Conservation (phyloP, 1,139 yeast genomes). For the Candida gigantensis region DNA sequence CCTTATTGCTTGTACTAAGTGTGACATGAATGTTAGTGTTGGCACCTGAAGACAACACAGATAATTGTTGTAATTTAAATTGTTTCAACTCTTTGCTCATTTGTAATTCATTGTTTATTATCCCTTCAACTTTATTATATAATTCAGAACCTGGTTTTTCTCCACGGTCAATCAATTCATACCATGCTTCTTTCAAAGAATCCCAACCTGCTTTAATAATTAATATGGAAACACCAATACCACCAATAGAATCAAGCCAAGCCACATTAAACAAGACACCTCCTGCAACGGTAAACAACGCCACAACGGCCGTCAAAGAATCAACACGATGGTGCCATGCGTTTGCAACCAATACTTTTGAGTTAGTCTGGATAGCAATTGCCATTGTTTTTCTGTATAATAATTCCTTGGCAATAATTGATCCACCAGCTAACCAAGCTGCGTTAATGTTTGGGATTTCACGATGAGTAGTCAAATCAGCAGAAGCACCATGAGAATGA, state of each 20-base stretch:
- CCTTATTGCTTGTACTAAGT: constrained; percentile 20
- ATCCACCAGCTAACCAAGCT: constrained; percentile 93
- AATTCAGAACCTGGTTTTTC: constrained; percentile 32
- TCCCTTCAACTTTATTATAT: constrained; percentile 27
- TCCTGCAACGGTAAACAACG: constrained; percentile 82
- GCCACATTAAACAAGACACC: constrained; percentile 75
- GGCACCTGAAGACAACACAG: constrained; percentile 73
- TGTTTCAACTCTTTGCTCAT: constrained; percentile 17
- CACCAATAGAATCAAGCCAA: constrained; percentile 92
- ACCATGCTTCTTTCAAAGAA: constrained; percentile 67
- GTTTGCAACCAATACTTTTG: constrained; percentile 89
- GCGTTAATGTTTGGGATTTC: constrained; percentile 79
- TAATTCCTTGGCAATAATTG: constrained; percentile 84
- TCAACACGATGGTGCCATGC: constrained; percentile 99
- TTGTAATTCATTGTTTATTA: constrained; percentile 23
- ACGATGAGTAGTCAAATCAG: constrained; percentile 14
- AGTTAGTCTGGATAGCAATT: constrained; percentile 73
- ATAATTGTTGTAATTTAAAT: constrained; percentile 46
- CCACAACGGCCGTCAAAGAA: constrained; percentile 87
- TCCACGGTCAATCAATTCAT: constrained; percentile 71
- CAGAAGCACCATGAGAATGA: constrained; percentile 14
- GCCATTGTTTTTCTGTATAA: constrained; percentile 78
- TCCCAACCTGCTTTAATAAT: constrained; percentile 83
- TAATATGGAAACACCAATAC: constrained; percentile 76
- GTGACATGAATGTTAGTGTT: constrained; percentile 44